Evolutionary conservation across 352 stramenopile genomes (phyloP).

Genomic region (Globisporangium spiculum): DNA sequence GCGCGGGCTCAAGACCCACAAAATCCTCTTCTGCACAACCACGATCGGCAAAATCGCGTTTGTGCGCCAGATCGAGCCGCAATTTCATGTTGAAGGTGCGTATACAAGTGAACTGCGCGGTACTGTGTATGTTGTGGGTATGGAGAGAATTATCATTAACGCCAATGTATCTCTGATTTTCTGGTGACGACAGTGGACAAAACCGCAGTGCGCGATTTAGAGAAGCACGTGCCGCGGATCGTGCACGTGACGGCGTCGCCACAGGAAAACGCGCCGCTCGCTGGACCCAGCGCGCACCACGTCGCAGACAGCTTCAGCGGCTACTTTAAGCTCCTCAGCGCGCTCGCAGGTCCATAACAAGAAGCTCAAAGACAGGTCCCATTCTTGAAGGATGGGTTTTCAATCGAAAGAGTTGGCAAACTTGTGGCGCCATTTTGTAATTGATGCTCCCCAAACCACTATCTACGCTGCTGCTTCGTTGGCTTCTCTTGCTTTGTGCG

Average conservation of each 20-base stretch:
- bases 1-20: conserved; percentile 52
- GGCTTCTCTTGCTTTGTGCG: conserved; percentile 9
- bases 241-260: conserved; percentile 46
- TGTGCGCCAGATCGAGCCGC: conserved; percentile 84
- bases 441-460: neutral
- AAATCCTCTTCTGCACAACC: conserved; percentile 82
- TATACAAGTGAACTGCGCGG: neutral
- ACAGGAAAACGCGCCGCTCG: conserved; percentile 19
- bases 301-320: conserved; percentile 59
- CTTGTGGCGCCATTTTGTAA: neutral
- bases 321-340: conserved; percentile 65
- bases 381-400: neutral
- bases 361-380: neutral
- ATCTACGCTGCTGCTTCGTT: conserved; percentile 4
- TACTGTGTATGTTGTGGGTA: neutral
- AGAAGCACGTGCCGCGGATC: conserved; percentile 77
- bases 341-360: conserved; percentile 15
- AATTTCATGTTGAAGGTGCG: conserved; percentile 79
- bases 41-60: conserved; percentile 77
- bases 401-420: neutral
- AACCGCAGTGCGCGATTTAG: conserved; percentile 52
- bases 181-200: conserved; percentile 37
- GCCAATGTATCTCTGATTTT: conserved; percentile 8
- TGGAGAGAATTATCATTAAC: neutral
- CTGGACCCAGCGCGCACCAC: conserved; percentile 43